These are phyloP conservation scores for Coniella lustricola DNA, from an alignment of 2,329 filamentous ascomycete species.

Conservation along the genomic window DNA sequence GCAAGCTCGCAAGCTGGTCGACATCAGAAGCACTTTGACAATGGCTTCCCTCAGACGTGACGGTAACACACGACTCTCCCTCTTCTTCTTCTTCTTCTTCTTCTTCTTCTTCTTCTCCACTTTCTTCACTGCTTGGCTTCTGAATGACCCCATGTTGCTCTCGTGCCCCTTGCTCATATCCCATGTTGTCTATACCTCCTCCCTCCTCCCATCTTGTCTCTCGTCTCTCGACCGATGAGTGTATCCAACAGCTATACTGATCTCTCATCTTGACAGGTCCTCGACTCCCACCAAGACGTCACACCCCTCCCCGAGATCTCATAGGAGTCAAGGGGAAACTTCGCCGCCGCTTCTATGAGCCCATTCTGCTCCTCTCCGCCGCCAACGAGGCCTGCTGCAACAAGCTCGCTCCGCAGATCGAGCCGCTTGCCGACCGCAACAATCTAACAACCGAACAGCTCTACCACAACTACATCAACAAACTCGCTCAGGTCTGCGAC, in stretches of 20 bases:
- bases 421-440: constrained; percentile 7
- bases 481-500: constrained; percentile 25
- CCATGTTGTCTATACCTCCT: too few species aligned
- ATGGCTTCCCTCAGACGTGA: too few species aligned
- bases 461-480: constrained; percentile 23
- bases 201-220: too few species aligned
- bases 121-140: too few species aligned
- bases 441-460: constrained; percentile 5
- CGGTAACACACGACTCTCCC: too few species aligned
- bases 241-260: too few species aligned
- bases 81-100: too few species aligned
- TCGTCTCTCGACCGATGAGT: neutral
- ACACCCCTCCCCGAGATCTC: neutral
- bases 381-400: constrained; percentile 5
- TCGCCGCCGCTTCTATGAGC: constrained; percentile 12
- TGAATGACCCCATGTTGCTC: too few species aligned
- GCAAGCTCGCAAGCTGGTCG: too few species aligned
- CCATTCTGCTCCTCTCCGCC: constrained; percentile 7
- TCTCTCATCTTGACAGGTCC: constrained; percentile 8
- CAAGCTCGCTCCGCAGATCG: constrained; percentile 1
- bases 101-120: too few species aligned
- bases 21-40: too few species aligned
- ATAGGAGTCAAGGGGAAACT: neutral
- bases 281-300: neutral
- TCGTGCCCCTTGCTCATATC: too few species aligned